Percentiles rank a stretch among this genome's conserved stretches.
Conservation (phyloP, 2,329 filamentous ascomycete genomes). For the Cladosporium oxysporum region DNA sequence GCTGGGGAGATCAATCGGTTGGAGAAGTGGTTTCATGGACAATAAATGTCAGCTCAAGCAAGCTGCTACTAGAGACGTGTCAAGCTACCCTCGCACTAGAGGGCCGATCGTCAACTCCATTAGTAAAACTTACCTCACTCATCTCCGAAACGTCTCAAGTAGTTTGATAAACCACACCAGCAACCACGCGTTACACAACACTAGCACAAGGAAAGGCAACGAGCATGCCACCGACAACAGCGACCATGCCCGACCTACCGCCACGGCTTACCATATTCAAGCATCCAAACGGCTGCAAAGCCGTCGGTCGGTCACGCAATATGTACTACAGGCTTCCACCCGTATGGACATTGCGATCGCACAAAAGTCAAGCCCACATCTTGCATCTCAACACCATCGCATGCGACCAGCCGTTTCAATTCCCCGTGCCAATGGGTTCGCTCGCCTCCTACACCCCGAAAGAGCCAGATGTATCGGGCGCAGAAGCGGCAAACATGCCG, state of each 20-base stretch:
- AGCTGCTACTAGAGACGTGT: neutral
- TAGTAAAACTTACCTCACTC: neutral
- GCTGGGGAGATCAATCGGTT: neutral
- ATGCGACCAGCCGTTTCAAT: neutral
- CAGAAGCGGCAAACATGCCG: too few species aligned
- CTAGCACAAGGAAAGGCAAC: neutral
- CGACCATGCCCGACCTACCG: neutral
- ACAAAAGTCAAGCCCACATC: neutral
- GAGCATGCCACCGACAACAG: neutral
- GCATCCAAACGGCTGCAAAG: neutral
- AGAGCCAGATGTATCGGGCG: neutral
- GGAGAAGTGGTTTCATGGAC: neutral
- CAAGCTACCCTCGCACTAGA: neutral
- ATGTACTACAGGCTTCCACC: neutral
- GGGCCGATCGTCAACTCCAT: neutral
- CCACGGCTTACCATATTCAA: neutral
- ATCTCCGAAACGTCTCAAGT: neutral
- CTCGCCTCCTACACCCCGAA: neutral
- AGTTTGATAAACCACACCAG: neutral
- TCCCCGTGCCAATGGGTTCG: neutral
- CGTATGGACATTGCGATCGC: neutral
- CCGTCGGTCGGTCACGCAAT: neutral
- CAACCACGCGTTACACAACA: neutral
- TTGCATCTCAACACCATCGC: neutral
- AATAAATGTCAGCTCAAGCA: neutral